Evolutionary conservation across 192 early-diverging fungal species (phyloP), one percentile per base, ranked within the genome.

Genomic region (Podila verticillata): DNA sequence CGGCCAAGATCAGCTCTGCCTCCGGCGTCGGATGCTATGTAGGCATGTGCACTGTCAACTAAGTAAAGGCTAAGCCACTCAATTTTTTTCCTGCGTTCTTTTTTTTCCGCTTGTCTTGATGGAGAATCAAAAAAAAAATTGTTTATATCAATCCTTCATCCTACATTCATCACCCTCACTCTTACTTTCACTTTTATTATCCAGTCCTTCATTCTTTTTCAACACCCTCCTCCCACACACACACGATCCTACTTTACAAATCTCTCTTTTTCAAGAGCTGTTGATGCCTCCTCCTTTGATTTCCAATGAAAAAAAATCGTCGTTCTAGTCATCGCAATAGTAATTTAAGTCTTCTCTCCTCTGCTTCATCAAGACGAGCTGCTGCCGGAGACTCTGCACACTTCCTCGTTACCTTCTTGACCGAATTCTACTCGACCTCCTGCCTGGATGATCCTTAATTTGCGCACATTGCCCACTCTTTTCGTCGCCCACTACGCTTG

Each of bases 371-470:
- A 10, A 68, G 75, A 79, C 75, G 75, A 79, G 75, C 75, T 30
- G 75, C 75, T 63, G 75, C 75, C 54, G 75, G 75, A 66, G 56
- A 79, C 75, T 44, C 26, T 47, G 57, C 69, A 47, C 44, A 66
- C 65, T 72, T 71, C 75, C 69, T 79, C 69, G 69, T 79, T 69
- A 44, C 69, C 26, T 79, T 79, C 69, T 69, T 79, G 29, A 79
- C 75, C 39, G 70, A 67, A 71, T 79, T 79, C 75, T 79, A 79
- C 75, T 79, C 75, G 5, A 79, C 75, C 9, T 79, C 75, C 0
- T 79, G 75, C 70, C 68, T 79, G 75, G 75, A 79, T 72, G 75
- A 79, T 72, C 75, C 75, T 68, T 79, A 79, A 79, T 57, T 79
- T 79, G 75, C 71, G 64, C 65, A 39, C 34, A 48, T 19, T 5